Evolutionary conservation across 2,329 filamentous ascomycete genomes (phyloP), one percentile per base, ranked within the genome.

Genomic region (Arachnopeziza araneosa): DNA sequence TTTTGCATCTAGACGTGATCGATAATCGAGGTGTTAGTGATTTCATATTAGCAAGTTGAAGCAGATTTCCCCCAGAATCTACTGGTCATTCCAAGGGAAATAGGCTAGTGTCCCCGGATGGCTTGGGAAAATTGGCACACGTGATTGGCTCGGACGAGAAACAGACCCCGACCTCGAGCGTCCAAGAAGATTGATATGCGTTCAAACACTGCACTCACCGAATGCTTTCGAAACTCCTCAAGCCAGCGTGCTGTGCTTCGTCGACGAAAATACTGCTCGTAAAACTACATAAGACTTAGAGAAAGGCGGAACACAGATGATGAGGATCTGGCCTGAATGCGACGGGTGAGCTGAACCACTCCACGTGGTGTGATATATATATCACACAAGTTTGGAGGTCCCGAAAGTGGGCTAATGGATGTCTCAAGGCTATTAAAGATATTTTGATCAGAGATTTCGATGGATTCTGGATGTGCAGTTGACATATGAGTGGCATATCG

Each of bases 351-450:
- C 36, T 44, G 36, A 44, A 67, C 62, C 50, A 65, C 57, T 68
- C 67, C 68, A 70, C 70, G 68, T 72, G 68, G 66, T 70, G 62
- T 63, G 62, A 66, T 65, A 64, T 67, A 69, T 69, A 63, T 64
- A 60, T 55, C 60, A 58, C 60, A 58, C 30, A 63, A 66, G 60
- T 58, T 24, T 30, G 17, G 36, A 14, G 36, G 6, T 44, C 51
- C 60, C 61, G 64, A 64, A 67, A 44, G 56, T 55, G 60, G 26
- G 63, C 68, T 68, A 66, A 69, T 58, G 30, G 50, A 50, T 36
- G 50, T 63, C 22, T 32, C 24, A 58, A 70, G 68, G 52, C 52
- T 58, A 48, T 52, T 57, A 53, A 67, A 54, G 50, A 44, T 52
- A 56, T 32, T 54, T 49, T 59, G 22, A 53, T 55, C 58, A 62